Base-by-base conservation (phyloP, 345 rosid genomes). In the Hevea brasiliensis region DNA sequence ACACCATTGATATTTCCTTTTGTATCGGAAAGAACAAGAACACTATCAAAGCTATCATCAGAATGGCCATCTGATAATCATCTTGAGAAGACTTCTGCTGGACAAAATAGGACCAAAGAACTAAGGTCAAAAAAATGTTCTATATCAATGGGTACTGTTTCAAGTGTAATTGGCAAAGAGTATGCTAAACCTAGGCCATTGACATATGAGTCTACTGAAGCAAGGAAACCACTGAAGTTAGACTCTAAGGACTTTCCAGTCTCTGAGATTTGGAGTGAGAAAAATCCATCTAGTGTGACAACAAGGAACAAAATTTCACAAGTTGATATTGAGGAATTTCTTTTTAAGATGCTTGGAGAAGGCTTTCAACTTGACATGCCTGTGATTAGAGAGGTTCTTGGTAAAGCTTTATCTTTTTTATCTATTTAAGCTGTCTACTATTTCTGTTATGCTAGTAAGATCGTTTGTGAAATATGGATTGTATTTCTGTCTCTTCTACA, bases 311-410 rank as follows among this genome's bases (percentile, higher is more conserved):
- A 47, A 72, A 51, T 76, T 69, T 37, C 68, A 60, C 70, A 45
- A 20, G 67, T 75, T 71, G 86, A 81, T 64, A 58, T 84, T 32
- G 86, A 86, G 76, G 83, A 88, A 48, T 88, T 88, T 71, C 68
- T 84, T n/a, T 67, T 80, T 45, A 81, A 79, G 67, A 83, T 88
- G 88, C 88, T 88, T 50, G 81, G 74, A 76, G 83, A 77, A 66
- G 89, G 91, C 23, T 88, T 86, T 70, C 85, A 78, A 82, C 85
- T 84, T 59, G 88, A 84, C 55, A 79, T 51, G 68, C 71, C 76
- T 57, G 73, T 84, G 71, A 84, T 86, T 74, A 79, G 66, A 57
- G 77, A 88, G 57, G 84, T 86, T 78, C 80, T 86, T 57, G 87
- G 88, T 84, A 86, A 77, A 44, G 63, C 65, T 72, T 73, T 66